Percentiles rank a stretch among this genome's conserved stretches.
phyloP scores from a whole-genome alignment of 148 eudicot genomes.

The Beta vulgaris region DNA sequence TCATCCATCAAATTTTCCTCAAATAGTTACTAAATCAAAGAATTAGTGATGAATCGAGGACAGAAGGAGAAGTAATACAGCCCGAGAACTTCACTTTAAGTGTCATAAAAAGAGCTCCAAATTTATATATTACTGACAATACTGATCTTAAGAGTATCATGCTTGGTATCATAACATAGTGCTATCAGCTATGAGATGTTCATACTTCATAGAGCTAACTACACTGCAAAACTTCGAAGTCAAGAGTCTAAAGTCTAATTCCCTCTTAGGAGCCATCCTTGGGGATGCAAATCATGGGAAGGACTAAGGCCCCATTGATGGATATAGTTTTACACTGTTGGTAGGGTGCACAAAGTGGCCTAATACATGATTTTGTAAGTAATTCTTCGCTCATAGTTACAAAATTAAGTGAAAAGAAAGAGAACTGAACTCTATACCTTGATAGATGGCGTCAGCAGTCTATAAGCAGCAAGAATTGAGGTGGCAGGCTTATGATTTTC shows the following conservation, averaged over 20 bases:
- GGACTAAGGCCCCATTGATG: too few species aligned
- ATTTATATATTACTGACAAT: too few species aligned
- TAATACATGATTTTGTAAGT: too few species aligned
- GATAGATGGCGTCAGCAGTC: conserved; percentile 55
- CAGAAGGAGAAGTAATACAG: neutral
- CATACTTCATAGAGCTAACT: too few species aligned
- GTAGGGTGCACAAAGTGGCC: too few species aligned
- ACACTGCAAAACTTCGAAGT: too few species aligned
- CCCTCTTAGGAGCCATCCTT: too few species aligned
- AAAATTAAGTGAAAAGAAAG: too few species aligned
- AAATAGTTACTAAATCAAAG: neutral
- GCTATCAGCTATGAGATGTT: neutral
- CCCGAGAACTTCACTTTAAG: neutral
- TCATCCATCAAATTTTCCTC: neutral
- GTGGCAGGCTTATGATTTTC: conserved; percentile 47
- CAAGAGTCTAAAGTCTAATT: too few species aligned
- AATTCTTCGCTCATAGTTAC: too few species aligned
- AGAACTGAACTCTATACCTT: conserved; percentile 33
- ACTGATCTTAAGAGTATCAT: neutral
- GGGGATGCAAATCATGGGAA: too few species aligned
- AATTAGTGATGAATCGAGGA: neutral
- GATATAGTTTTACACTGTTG: neutral
- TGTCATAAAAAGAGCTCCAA: neutral
- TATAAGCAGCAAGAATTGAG: conserved; percentile 50
- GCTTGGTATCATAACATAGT: neutral